Conservation (phyloP, 78 protist species). For the Tieghemostelium lacteum region DNA sequence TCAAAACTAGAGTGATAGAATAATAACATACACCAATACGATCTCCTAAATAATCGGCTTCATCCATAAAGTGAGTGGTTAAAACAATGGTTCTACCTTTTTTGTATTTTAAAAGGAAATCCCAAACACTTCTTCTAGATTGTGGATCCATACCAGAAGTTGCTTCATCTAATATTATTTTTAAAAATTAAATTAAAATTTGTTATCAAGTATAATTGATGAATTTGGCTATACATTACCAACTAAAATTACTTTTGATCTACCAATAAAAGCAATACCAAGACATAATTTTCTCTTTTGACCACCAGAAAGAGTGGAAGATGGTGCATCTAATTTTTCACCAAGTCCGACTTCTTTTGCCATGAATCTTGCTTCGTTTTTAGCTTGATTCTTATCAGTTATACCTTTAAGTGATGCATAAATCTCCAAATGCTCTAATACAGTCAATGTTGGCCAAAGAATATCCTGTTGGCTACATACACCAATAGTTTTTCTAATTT, state of each 20-base stretch:
- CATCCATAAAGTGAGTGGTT: constrained; percentile 96
- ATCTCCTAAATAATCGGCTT: constrained; percentile 96
- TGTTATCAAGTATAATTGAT: background rate
- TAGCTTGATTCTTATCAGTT: background rate
- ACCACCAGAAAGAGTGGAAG: constrained; percentile 82
- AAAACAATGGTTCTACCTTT: constrained; percentile 79
- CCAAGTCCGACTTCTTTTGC: constrained; percentile 69
- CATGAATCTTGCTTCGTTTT: constrained; percentile 45
- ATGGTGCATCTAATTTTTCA: constrained; percentile 18
- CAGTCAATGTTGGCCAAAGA: constrained; percentile 85
- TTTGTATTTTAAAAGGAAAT: constrained; percentile 69
- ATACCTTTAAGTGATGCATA: constrained; percentile 74
- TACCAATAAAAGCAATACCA: constrained; percentile 36
- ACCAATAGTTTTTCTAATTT: constrained; percentile 76
- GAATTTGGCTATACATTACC: constrained; percentile 17
- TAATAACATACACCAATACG: too few species aligned
- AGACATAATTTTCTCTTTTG: constrained; percentile 82
- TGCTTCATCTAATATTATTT: constrained; percentile 93
- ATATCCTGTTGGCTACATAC: constrained; percentile 87
- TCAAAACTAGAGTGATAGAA: too few species aligned
- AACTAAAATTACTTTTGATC: constrained; percentile 41
- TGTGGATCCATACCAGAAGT: constrained; percentile 87
- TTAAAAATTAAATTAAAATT: background rate
- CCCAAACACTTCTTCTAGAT: constrained; percentile 85
- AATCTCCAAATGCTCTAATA: constrained; percentile 77